phyloP scores from a whole-genome alignment of 202 grass and related monocot species.

The Cymbopogon flexuosus region DNA sequence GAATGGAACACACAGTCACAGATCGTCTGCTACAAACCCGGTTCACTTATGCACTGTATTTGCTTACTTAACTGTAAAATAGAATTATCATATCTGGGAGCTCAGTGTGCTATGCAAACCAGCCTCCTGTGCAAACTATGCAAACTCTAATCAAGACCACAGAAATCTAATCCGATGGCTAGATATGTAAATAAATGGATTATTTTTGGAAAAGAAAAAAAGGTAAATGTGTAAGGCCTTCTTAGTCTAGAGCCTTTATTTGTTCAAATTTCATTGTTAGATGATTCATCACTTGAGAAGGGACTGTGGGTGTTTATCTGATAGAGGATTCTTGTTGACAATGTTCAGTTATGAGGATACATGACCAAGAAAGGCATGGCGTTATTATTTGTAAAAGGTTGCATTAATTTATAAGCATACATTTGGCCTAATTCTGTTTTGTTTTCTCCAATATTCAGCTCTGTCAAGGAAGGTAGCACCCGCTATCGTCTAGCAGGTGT shows the following conservation, averaged over 20 bases:
- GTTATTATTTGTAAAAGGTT: constrained; percentile 2
- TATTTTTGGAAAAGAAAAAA: neutral
- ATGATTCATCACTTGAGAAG: neutral
- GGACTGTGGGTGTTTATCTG: neutral
- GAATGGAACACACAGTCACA: neutral
- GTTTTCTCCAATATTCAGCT: constrained; percentile 39
- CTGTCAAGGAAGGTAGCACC: constrained; percentile 38
- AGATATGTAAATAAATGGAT: too few relatives aligned
- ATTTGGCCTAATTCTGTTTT: neutral
- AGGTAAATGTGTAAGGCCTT: neutral
- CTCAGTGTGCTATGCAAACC: too few relatives aligned
- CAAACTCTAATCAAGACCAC: too few relatives aligned
- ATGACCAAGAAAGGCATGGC: neutral
- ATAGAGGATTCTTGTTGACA: neutral
- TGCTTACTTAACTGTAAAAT: neutral
- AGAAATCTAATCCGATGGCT: too few relatives aligned
- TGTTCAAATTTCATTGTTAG: neutral
- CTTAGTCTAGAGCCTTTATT: neutral
- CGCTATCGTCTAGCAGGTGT: constrained; percentile 62
- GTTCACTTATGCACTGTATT: neutral
- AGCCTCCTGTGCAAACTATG: too few relatives aligned
- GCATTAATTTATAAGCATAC: neutral
- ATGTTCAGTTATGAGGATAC: neutral
- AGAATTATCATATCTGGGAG: neutral
- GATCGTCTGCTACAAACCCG: neutral